Conservation (phyloP, 208 protist genomes). For the Strigomonas oncopelti region DNA sequence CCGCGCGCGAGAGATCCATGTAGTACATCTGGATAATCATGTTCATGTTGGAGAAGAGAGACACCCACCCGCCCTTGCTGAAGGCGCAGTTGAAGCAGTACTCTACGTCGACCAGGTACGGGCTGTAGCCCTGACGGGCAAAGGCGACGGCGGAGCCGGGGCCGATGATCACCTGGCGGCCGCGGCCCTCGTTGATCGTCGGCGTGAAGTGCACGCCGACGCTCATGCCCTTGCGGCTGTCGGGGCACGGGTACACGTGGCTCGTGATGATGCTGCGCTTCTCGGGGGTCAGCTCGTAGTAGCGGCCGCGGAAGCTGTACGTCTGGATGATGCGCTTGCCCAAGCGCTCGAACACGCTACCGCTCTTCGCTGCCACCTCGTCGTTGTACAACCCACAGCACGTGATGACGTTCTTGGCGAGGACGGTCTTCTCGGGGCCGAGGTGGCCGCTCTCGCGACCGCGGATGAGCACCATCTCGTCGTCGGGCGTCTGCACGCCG, state of each 20-base stretch:
- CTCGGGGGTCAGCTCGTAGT: conserved; percentile 70
- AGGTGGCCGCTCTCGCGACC: conserved; percentile 64
- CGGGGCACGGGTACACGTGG: conserved; percentile 80
- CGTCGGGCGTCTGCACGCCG: conserved; percentile 34
- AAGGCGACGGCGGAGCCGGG: conserved; percentile 70
- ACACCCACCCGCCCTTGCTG: conserved; percentile 74
- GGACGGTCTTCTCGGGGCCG: conserved; percentile 66
- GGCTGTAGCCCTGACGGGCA: conserved; percentile 77
- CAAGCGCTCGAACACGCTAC: conserved; percentile 37
- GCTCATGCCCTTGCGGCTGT: conserved; percentile 51
- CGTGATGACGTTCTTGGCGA: conserved; percentile 71
- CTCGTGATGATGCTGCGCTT: conserved; percentile 56
- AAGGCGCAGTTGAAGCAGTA: conserved; percentile 71
- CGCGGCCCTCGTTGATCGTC: conserved; percentile 70
- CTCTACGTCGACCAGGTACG: conserved; percentile 67
- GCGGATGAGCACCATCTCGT: conserved; percentile 76
- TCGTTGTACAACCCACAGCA: conserved; percentile 83
- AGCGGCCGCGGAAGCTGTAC: conserved; percentile 79
- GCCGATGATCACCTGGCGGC: conserved; percentile 78
- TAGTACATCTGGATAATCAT: conserved; percentile 61
- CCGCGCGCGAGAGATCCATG: conserved; percentile 47
- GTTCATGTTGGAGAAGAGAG: conserved; percentile 42
- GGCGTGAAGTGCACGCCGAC: conserved; percentile 86
- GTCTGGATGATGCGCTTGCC: conserved; percentile 63
- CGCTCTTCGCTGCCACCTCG: conserved; percentile 49